Evolutionary conservation across 2,329 filamentous ascomycete species (phyloP).

Genomic region (Cyphellophora europaea): DNA sequence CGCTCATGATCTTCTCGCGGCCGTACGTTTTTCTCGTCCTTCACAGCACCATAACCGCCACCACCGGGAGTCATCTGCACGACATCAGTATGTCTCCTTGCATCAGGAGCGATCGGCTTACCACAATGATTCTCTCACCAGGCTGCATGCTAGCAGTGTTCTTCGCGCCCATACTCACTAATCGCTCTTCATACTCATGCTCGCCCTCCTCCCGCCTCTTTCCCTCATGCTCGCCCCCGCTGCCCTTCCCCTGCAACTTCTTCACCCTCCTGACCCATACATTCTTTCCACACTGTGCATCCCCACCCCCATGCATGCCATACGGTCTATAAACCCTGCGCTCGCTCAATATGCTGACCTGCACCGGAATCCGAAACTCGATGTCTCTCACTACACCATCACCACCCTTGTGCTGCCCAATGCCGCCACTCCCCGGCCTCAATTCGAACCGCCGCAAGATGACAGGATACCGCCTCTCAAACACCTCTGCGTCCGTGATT

Average conservation of each 20-base stretch:
- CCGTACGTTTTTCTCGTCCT: conserved; percentile 39
- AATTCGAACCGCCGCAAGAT: conserved; percentile 64
- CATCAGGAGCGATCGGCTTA: conserved; percentile 38
- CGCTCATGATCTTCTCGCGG: conserved; percentile 48
- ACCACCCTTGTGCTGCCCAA: conserved; percentile 59
- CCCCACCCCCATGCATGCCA: conserved; percentile 72
- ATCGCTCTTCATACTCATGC: conserved; percentile 34
- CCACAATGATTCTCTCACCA: conserved; percentile 53
- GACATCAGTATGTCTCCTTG: not conserved
- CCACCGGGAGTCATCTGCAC: conserved; percentile 31
- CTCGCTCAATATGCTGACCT: conserved; percentile 73
- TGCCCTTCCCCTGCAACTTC: conserved; percentile 31
- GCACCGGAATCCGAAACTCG: conserved; percentile 71
- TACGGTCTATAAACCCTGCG: conserved; percentile 69
- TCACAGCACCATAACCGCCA: conserved; percentile 39
- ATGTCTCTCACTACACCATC: conserved; percentile 74
- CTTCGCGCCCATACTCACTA: conserved; percentile 53
- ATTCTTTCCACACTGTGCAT: conserved; percentile 71
- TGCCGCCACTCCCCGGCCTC: conserved; percentile 54
- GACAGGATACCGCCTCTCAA: conserved; percentile 72
- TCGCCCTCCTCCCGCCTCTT: conserved; percentile 35
- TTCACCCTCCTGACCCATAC: conserved; percentile 72
- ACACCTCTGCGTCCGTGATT: conserved; percentile 74
- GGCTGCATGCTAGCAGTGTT: conserved; percentile 52
- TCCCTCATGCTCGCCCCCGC: conserved; percentile 34